Percentiles rank a stretch among this genome's conserved stretches.
Conservation (phyloP, 1,139 yeast species). For the Pichia terricola region DNA sequence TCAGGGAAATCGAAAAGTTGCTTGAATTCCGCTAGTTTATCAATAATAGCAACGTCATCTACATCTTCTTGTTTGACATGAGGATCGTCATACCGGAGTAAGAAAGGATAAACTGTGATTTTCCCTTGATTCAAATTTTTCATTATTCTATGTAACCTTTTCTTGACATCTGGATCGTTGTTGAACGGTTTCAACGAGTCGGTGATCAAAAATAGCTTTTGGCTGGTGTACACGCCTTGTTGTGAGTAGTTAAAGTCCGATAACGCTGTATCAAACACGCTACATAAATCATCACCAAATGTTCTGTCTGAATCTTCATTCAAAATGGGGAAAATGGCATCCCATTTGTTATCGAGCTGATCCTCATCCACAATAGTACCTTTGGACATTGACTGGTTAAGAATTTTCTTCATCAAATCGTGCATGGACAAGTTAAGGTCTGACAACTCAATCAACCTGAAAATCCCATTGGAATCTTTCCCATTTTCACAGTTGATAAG, state of each 20-base stretch:
- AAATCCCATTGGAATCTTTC: constrained; percentile 14
- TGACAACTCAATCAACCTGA: constrained; percentile 28
- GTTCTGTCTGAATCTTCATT: constrained; percentile 6
- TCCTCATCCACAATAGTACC: no score
- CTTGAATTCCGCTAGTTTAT: constrained; percentile 40
- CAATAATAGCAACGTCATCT: background rate
- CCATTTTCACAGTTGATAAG: constrained; percentile 48
- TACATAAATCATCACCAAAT: constrained; percentile 20
- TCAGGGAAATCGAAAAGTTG: constrained; percentile 27
- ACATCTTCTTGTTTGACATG: no score
- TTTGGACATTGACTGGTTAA: no score
- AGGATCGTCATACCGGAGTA: constrained; percentile 29
- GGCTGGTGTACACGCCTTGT: constrained; percentile 30
- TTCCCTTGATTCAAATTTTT: constrained; percentile 46
- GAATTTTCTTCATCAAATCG: constrained; percentile 31
- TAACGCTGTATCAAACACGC: constrained; percentile 27
- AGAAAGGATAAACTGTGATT: constrained; percentile 55
- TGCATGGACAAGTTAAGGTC: constrained; percentile 33
- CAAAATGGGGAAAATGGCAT: constrained; percentile 20
- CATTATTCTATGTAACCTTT: constrained; percentile 46
- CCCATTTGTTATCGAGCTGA: constrained; percentile 4
- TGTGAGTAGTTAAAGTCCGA: constrained; percentile 27
- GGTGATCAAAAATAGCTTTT: constrained; percentile 46
- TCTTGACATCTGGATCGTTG: constrained; percentile 25
- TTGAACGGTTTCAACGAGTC: constrained; percentile 47